phyloP scores from a whole-genome alignment of 345 rosid species.

The Eucalyptus pauciflora region DNA sequence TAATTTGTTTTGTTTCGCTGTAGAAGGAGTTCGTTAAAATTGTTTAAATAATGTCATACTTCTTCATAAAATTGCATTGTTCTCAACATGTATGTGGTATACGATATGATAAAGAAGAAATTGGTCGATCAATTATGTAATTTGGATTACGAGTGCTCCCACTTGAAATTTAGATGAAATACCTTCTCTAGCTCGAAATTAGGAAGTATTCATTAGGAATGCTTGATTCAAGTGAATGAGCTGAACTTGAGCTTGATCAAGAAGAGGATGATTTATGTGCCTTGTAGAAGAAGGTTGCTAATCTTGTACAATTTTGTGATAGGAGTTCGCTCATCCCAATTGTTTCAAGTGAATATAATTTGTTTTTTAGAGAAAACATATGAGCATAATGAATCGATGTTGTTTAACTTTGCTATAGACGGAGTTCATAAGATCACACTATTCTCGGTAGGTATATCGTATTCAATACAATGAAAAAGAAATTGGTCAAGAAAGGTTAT shows the following conservation, averaged over 20 bases:
- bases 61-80: no score
- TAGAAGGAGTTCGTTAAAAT: background rate
- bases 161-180: background rate
- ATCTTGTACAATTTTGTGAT: background rate
- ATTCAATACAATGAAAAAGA: no score
- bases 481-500: background rate
- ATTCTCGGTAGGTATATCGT: no score
- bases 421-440: no score
- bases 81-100: accelerated
- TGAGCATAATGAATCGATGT: no score
- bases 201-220: background rate
- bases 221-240: background rate
- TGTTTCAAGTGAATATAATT: background rate
- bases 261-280: no score
- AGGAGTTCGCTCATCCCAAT: background rate
- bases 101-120: no score
- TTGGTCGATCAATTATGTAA: background rate
- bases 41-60: background rate
- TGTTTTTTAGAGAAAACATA: no score
- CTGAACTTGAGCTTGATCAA: background rate
- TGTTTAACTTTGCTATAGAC: no score
- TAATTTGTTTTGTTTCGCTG: background rate
- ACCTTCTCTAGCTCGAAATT: background rate
- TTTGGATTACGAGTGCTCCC: background rate
- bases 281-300: background rate